Evolutionary conservation across 768 basidiomycete genomes (phyloP).

Genomic region (Multifurca ochricompacta): DNA sequence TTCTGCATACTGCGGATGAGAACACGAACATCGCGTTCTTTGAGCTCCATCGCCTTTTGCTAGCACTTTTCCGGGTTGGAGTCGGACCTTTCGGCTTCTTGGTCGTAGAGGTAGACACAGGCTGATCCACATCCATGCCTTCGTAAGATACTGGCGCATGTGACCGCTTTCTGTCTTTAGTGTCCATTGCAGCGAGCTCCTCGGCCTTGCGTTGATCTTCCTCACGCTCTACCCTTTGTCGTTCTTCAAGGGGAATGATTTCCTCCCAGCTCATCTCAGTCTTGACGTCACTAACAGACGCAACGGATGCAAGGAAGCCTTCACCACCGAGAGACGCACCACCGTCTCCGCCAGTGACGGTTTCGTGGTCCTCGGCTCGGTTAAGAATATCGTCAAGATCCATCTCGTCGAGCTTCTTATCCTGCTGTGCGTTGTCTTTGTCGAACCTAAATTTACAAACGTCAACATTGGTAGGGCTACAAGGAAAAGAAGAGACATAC

Average conservation of each 20-base stretch:
- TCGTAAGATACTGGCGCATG: slow-evolving; percentile 86
- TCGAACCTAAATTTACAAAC: slow-evolving; percentile 62
- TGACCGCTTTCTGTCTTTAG: slow-evolving; percentile 65
- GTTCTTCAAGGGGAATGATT: slow-evolving; percentile 91
- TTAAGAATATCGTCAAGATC: slow-evolving; percentile 97
- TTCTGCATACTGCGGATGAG: slow-evolving; percentile 91
- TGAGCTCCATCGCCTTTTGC: slow-evolving; percentile 95
- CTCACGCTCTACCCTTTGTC: slow-evolving; percentile 76
- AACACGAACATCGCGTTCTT: slow-evolving; percentile 94
- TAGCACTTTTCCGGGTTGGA: slow-evolving; percentile 79
- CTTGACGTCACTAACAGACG: slow-evolving; percentile 95
- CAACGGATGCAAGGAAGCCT: slow-evolving; percentile 91
- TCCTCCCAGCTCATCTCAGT: slow-evolving; percentile 99
- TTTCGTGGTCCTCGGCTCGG: slow-evolving; percentile 96
- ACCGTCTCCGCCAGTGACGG: slow-evolving; percentile 72
- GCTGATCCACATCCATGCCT: slow-evolving; percentile 86
- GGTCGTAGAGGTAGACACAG: slow-evolving; percentile 47
- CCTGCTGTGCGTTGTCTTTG: slow-evolving; percentile 89
- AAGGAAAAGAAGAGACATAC: slow-evolving; percentile 35
- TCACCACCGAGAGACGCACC: slow-evolving; percentile 96
- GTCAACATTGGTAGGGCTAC: slow-evolving; percentile 15
- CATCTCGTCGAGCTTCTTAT: slow-evolving; percentile 96
- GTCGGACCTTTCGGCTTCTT: slow-evolving; percentile 71
- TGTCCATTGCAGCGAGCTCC: slow-evolving; percentile 59
- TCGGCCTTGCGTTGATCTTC: slow-evolving; percentile 69